Base-by-base conservation (phyloP, 805 yeast species). In the Diddensiella caesifluorescens region DNA sequence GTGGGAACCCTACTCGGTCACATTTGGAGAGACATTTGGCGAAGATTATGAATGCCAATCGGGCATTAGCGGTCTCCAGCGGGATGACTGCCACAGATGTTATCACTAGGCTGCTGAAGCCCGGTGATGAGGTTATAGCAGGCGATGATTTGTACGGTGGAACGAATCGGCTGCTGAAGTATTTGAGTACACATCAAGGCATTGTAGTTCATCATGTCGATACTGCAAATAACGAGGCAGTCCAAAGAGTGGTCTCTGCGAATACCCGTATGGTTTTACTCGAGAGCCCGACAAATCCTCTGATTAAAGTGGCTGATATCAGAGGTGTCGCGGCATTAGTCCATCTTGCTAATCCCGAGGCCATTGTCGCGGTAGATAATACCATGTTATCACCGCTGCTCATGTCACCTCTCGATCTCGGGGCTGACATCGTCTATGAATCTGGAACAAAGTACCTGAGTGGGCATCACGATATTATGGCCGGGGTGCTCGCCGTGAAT, bases 401-500 rank as follows among this genome's bases (percentile, higher is more conserved):
- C 55, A 79, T 85, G 79, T 73, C 81, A 19, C 97, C 97, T 3
- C 70, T 89, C 50, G 86, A 84, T 52, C 74, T 83, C 51, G 94
- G 92, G 5, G 90, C 80, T 28, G 97, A 89, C 59, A 84, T 89
- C 44, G 95, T 85, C 44, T 90, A 89, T 61, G 97, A 89, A 61
- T 80, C 90, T 9, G 97, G 94, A 12, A 89, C 97, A 32, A 89
- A 89, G 64, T 89, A 85, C 59, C 69, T 89, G 52, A 83, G 88
- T 55, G 96, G 96, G 5, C 97, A 89, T 61, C 97, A 89, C 63
- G 97, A 90, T 61, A 77, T 89, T 54, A 89, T 89, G 97, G 96
- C 95, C 19, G 97, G 97, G 44, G 79, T 84, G 12, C 68, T 89
- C 44, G 95, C 95, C 19, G 78, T 83, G 21, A 73, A 80, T 48